These are phyloP conservation scores for Gracilaria vermiculophylla DNA, from an alignment of 23 red algal genomes.

Conservation along the genomic window DNA sequence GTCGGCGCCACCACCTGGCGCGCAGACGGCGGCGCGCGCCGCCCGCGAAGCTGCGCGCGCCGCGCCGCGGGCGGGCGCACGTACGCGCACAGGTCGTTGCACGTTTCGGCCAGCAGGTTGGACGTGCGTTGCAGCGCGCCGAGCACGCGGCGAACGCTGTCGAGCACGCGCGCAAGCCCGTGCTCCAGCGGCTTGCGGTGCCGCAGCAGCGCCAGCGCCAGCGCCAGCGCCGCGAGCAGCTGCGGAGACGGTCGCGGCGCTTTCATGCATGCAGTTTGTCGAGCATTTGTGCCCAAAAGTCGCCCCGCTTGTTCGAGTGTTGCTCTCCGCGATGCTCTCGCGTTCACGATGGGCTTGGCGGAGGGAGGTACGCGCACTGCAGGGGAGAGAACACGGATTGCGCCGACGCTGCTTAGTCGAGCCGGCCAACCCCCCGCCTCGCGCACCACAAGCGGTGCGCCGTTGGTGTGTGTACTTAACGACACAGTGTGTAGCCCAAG, in stretches of 20 bases:
- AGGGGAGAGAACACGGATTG: no score
- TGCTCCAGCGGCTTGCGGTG: not conserved
- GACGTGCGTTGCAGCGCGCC: not conserved
- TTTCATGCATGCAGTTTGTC: not conserved
- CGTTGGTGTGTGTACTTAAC: no score
- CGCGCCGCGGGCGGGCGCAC: not conserved
- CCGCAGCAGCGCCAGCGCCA: not conserved
- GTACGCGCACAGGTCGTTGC: constrained; percentile 15
- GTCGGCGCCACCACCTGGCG: not conserved
- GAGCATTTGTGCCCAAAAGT: not conserved
- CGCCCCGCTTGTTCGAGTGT: no score
- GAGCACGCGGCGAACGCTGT: not conserved
- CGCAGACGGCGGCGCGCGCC: not conserved
- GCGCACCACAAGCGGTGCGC: no score
- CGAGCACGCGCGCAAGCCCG: not conserved
- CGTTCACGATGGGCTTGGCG: not conserved
- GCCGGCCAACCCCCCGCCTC: no score
- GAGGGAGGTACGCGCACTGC: not conserved
- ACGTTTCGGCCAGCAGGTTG: not conserved
- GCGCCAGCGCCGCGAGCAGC: not conserved
- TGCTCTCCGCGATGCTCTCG: not conserved
- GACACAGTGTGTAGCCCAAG: no score
- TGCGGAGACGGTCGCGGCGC: not conserved
- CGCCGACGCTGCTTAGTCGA: no score
- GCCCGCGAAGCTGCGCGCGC: not conserved